Conservation (phyloP, 768 basidiomycete species). For the Boletus fagicola region DNA sequence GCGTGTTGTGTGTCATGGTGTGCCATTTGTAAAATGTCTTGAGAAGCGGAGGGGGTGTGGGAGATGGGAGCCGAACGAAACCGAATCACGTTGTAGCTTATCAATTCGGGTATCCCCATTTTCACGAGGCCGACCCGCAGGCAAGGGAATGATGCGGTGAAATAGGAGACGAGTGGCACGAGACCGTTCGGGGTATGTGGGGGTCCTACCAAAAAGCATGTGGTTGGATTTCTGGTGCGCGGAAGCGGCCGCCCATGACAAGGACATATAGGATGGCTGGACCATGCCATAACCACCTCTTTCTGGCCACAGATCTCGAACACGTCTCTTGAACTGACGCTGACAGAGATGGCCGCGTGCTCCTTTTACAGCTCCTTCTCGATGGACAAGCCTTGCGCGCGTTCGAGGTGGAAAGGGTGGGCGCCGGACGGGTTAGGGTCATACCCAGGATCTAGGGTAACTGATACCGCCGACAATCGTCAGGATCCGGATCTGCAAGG, state of each 20-base stretch:
- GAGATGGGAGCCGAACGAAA: conserved; percentile 3
- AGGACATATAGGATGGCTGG: conserved; percentile 19
- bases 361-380: conserved; percentile 3
- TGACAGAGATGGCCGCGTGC: conserved; percentile 5
- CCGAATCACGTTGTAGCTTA: conserved; percentile 16
- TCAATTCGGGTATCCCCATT: conserved; percentile 24
- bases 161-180: conserved; percentile 8
- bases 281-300: not conserved
- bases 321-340: not conserved
- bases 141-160: conserved; percentile 6
- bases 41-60: not conserved
- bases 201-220: not conserved
- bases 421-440: conserved; percentile 12
- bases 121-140: conserved; percentile 14
- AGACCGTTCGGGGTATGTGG: conserved; percentile 4
- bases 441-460: conserved; percentile 26
- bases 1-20: not conserved
- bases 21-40: not conserved
- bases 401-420: not conserved
- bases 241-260: conserved; percentile 16
- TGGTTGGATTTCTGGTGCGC: conserved; percentile 8
- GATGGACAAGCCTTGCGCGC: not conserved
- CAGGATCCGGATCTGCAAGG: conserved; percentile 28
- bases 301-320: conserved; percentile 7
- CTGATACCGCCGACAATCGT: conserved; percentile 27